Conservation (phyloP, 148 eudicot genomes). For the Pharnaceum exiguum region DNA sequence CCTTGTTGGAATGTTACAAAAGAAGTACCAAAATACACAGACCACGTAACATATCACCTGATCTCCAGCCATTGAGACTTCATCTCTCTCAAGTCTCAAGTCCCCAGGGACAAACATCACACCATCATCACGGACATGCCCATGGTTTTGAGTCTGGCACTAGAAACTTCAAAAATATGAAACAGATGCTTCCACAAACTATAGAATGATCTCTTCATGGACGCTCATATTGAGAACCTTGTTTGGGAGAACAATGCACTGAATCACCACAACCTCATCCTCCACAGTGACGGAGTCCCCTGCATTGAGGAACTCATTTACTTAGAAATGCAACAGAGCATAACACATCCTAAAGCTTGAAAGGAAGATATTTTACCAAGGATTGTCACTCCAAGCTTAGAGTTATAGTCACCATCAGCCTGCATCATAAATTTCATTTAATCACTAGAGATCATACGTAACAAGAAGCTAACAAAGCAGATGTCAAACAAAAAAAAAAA, state of each 20-base stretch:
- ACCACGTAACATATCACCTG: no score
- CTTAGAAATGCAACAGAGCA: neutral
- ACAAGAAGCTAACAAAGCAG: no score
- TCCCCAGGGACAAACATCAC: no score
- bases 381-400: constrained; percentile 80
- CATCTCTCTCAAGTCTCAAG: no score
- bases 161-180: neutral
- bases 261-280: constrained; percentile 77
- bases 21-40: no score
- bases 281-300: constrained; percentile 82
- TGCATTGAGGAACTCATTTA: constrained; percentile 22
- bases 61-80: no score
- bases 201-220: constrained; percentile 75
- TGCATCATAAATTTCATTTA: constrained; percentile 22
- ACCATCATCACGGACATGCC: neutral
- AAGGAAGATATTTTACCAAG: constrained; percentile 41
- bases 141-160: no score
- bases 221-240: constrained; percentile 67
- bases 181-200: constrained; percentile 4
- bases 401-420: constrained; percentile 75
- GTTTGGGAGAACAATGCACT: constrained; percentile 79
- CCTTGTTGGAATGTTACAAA: no score
- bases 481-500: neutral
- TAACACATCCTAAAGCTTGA: neutral
- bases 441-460: neutral